These are phyloP conservation scores for Achlya hypogyna DNA, from an alignment of 352 stramenopile genomes.

Conservation along the genomic window DNA sequence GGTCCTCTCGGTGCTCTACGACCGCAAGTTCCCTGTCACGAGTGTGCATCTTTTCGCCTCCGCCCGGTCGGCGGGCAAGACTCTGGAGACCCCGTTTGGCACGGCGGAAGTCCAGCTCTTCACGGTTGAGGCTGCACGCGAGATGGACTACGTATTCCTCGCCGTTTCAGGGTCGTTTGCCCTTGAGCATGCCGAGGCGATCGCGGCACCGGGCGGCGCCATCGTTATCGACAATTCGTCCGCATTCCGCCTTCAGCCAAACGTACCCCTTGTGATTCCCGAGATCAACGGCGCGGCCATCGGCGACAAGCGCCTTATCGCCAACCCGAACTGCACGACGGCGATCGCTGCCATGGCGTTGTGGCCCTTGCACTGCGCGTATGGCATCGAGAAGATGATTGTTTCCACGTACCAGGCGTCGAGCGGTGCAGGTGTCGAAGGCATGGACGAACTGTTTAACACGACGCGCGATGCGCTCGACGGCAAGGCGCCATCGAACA, in stretches of 20 bases:
- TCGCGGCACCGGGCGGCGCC: conserved; percentile 74
- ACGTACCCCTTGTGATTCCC: conserved; percentile 90
- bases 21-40: conserved; percentile 83
- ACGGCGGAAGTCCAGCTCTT: conserved; percentile 94
- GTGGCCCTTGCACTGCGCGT: conserved; percentile 94
- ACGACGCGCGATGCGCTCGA: conserved; percentile 72
- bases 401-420: conserved; percentile 94
- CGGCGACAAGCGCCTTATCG: conserved; percentile 83
- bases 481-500: conserved; percentile 52
- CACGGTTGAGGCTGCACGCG: conserved; percentile 82
- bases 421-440: conserved; percentile 83
- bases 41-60: conserved; percentile 94
- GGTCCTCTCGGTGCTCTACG: conserved; percentile 87
- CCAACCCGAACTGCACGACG: conserved; percentile 99
- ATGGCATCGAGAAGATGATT: conserved; percentile 93
- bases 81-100: conserved; percentile 84
- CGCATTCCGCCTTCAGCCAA: conserved; percentile 89
- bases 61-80: conserved; percentile 87
- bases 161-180: conserved; percentile 96
- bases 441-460: conserved; percentile 93
- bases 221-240: conserved; percentile 99
- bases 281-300: conserved; percentile 93
- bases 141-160: conserved; percentile 96
- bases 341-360: conserved; percentile 96
- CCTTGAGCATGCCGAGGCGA: conserved; percentile 89